Percentiles rank a stretch among this genome's conserved stretches.
These are phyloP conservation scores for Ceriops zippeliana DNA, from an alignment of 345 rosid genomes.

Conservation along the genomic window DNA sequence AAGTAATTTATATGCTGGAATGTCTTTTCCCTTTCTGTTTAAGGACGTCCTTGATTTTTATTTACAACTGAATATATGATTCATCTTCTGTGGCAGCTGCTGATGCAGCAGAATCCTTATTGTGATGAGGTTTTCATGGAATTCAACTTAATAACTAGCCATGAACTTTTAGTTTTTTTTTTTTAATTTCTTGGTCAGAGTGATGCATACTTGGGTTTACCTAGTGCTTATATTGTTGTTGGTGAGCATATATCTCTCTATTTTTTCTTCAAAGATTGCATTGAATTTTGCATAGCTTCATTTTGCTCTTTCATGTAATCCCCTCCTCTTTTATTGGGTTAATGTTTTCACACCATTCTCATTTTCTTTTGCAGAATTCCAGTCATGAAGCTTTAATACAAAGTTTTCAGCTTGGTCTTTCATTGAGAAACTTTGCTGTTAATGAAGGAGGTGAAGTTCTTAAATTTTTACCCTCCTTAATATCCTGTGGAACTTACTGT, in stretches of 20 bases:
- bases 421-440: slow-evolving; percentile 75
- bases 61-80: neutral
- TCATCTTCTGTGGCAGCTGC: neutral
- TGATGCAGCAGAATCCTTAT: neutral
- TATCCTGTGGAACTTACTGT: neutral
- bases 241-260: neutral
- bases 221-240: neutral
- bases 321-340: neutral
- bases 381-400: slow-evolving; percentile 68
- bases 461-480: neutral
- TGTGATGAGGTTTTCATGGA: neutral
- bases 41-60: neutral
- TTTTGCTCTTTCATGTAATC: neutral
- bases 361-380: slow-evolving; percentile 61
- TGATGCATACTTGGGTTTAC: neutral
- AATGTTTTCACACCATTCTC: slow-evolving; percentile 10
- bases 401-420: slow-evolving; percentile 90
- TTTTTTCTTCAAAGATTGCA: neutral
- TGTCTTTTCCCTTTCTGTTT: neutral
- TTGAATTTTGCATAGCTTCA: slow-evolving; percentile 3
- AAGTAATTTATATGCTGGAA: neutral
- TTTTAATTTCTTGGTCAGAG: neutral
- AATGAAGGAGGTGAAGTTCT: slow-evolving; percentile 62
- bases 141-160: neutral
- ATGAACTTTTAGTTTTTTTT: neutral